Evolutionary conservation across 352 stramenopile genomes (phyloP), one percentile per base, ranked within the genome.

Genomic region (Pythium pectinolyticum): DNA sequence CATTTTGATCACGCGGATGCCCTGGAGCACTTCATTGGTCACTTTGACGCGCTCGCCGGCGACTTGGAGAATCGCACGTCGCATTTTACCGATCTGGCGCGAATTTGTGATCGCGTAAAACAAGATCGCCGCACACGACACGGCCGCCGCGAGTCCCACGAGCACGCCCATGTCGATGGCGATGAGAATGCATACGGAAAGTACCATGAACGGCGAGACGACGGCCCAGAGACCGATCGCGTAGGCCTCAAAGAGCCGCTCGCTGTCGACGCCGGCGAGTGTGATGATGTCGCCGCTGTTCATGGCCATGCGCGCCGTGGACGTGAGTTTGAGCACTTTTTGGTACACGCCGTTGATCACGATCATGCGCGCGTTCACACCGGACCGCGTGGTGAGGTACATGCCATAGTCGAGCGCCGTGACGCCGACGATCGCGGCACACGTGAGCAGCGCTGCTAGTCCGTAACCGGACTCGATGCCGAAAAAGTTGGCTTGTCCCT

Each of bases 1-100:
- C 53, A 91, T 82, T 57, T 95, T 95, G 24, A 95, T 73, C 53
- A 80, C 80, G 48, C 85, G 71, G 49, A 95, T 89, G 5, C 88
- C 89, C 17, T 79, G 59, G 12, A 98, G 71, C 31, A 94, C 81
- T 72, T 97, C 91, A 59, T 88, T 92, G 32, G 92, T 88, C 54
- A 95, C 82, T 66, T 95, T 94, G 27, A 98, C 81, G 7, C 91
- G 73, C 4, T 80, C 70, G 2, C 70, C 75, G 47, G 70, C 77
- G n/a, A 80, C 57, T 4, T 53, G 60, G 0, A 70, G 71, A 35
- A 83, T 80, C 34, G 63, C 59, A 8, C 65, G 70, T 12, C 72
- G 60, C 68, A 74, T 43, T 37, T 40, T 48, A 4, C 72, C 76
- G 37, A 78, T 78, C n/a, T 65, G 56, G 11, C 51, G 40, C 32